Base-by-base conservation (phyloP, 2,329 filamentous ascomycete species). In the Sarocladium oryzae region DNA sequence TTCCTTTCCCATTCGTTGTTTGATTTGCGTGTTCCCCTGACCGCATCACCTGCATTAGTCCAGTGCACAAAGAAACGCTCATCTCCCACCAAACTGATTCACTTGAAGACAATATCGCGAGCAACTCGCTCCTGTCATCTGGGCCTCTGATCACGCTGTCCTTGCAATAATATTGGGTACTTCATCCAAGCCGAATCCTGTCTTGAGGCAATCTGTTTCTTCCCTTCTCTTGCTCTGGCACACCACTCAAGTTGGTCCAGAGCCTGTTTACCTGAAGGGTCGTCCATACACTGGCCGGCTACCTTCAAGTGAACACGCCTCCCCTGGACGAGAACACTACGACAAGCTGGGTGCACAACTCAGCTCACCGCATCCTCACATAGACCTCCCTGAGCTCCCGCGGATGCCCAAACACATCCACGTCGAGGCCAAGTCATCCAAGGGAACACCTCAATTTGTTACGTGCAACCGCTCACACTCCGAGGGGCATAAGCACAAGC, bases 21-120 rank as follows among this genome's bases (percentile, higher is more conserved):
- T 33, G 21, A 33, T 11, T 33, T 18, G 28, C 43, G 33, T 48
- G 43, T 33, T 36, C 33, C 46, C 33, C 32, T 52, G 50, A 43
- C 52, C n/a, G 32, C 37, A 50, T 50, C 52, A 52, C 37, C 50
- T 46, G 52, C 50, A 50, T 54, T 54, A 52, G 45, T 28, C 28
- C 24, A 36, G 52, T 40, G 51, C 33, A 36, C 46, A 6, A n/a
- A 15, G 30, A 23, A 37, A 30, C 20, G 5, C 16, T 33, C 21
- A 16, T 18, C 43, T 3, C n/a, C 28, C n/a, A 16, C 21, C 43
- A 33, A 13, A 30, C 18, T 48, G 43, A 48, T 48, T 33, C 43
- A 33, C 28, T 13, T 32, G 21, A 30, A 20, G 24, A 32, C 43
- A 48, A 26, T 21, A 4, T 33, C 13, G 26, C 18, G 43, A 48